These are phyloP conservation scores for Pleomassaria siparia DNA, from an alignment of 2,329 filamentous ascomycete species.

Conservation along the genomic window DNA sequence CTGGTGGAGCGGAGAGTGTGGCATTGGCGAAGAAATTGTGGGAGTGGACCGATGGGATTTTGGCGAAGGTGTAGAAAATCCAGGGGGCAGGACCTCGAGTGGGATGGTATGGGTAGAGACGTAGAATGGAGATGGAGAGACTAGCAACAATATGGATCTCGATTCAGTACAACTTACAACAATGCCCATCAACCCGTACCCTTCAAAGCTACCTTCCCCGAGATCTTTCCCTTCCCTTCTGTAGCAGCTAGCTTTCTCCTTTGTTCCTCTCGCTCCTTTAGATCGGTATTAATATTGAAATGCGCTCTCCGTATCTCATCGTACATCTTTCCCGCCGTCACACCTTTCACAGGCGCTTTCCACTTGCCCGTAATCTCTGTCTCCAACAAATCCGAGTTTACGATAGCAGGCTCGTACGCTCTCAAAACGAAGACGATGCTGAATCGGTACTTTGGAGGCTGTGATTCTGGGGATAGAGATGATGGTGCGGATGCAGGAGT, in stretches of 20 bases:
- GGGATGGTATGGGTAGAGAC: no score
- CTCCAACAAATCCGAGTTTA: slow-evolving; percentile 29
- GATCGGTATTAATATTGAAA: slow-evolving; percentile 42
- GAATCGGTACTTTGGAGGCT: slow-evolving; percentile 28
- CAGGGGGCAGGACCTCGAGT: no score
- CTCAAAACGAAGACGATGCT: slow-evolving; percentile 42
- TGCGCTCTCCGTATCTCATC: slow-evolving; percentile 31
- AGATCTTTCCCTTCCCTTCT: slow-evolving; percentile 11
- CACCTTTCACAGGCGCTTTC: slow-evolving; percentile 20
- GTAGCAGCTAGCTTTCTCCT: slow-evolving; percentile 18
- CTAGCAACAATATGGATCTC: no score
- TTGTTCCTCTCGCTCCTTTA: slow-evolving; percentile 37
- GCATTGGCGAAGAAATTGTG: slow-evolving; percentile 39
- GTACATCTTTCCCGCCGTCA: slow-evolving; percentile 36
- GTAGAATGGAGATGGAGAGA: no score
- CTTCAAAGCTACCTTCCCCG: neutral
- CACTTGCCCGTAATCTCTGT: slow-evolving; percentile 35
- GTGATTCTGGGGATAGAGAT: neutral
- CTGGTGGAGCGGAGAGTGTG: slow-evolving; percentile 26
- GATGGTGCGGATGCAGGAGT: neutral
- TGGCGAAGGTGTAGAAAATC: slow-evolving; percentile 8
- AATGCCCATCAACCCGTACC: neutral
- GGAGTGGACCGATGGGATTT: slow-evolving; percentile 39
- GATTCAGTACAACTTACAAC: no score
- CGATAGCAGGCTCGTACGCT: slow-evolving; percentile 29